Base-by-base conservation (phyloP, 495 filamentous ascomycete species). In the Xylaria nigripes region DNA sequence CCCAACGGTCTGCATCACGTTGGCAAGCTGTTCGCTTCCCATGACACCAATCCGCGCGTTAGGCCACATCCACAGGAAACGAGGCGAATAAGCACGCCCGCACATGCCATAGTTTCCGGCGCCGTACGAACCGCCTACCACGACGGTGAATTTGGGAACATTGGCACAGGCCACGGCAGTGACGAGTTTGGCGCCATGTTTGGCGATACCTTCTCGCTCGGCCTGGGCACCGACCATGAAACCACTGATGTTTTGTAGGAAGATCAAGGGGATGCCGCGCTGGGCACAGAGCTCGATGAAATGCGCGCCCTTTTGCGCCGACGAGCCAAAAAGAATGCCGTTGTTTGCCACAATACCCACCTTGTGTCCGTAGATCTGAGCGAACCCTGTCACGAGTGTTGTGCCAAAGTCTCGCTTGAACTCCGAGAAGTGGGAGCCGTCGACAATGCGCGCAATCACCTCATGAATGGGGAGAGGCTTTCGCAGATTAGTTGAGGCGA, bases 251-350 rank as follows among this genome's bases (percentile, higher is more conserved):
- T 98, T 98, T 66, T 98, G 93, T 34, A 98, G 71, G 70, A 98
- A 98, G 27, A 98, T 73, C 0, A 98, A 75, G 15, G 93, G 92
- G 45, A 97, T 88, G 22, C 84, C 79, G 47, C 94, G 86, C 68
- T 97, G 88, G 6, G 83, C 81, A 73, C 93, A 96, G n/a, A 98
- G 83, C 69, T 98, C 88, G 65, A 97, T 95, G 71, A 98, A 98
- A 70, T 98, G 93, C 4, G 93, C 90, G 10, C 93, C 93, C 70
- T 98, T 98, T 45, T 96, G 80, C 3, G 89, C 83, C 15, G 86
- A 88, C 60, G 87, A 82, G 34, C 88, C 92, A 78, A 96, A 96
- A n/a, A 98, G 76, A 59, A 97, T 95, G 47, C 94, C 94, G 64
- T 97, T 95, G 76, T 97, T 97, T 47, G 91, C 93, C 5, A 98